These are phyloP conservation scores for Linderniella brevidens DNA, from an alignment of 257 asterid species.

Conservation along the genomic window DNA sequence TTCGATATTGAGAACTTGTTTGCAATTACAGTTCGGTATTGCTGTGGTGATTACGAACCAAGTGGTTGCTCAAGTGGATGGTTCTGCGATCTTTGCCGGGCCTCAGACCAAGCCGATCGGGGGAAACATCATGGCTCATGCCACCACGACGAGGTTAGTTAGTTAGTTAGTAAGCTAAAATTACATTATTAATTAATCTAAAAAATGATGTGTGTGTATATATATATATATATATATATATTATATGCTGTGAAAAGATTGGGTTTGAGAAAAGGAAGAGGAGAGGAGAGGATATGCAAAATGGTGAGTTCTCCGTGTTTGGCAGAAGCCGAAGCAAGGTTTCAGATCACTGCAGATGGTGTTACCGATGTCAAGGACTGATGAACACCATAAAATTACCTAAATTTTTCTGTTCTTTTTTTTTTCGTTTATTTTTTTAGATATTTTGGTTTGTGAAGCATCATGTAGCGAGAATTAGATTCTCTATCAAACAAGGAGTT, in stretches of 20 bases:
- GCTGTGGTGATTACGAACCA: slow-evolving; percentile 95
- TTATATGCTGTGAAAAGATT: slow-evolving; percentile 24
- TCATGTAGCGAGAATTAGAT: too few relatives aligned
- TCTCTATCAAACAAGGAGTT: too few relatives aligned
- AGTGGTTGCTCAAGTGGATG: slow-evolving; percentile 99
- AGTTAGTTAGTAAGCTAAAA: neutral
- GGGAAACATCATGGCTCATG: slow-evolving; percentile 97
- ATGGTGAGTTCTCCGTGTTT: slow-evolving; percentile 88
- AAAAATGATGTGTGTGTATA: neutral
- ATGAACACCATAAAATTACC: neutral
- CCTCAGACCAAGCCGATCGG: slow-evolving; percentile 93
- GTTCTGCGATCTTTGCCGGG: slow-evolving; percentile 77
- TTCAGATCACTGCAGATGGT: slow-evolving; percentile 71
- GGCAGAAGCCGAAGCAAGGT: slow-evolving; percentile 94
- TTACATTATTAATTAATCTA: neutral
- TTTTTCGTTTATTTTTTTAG: too few relatives aligned
- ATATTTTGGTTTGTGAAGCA: too few relatives aligned
- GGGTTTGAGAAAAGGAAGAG: slow-evolving; percentile 85
- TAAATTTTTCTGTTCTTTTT: too few relatives aligned
- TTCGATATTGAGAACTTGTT: neutral
- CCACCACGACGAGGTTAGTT: slow-evolving; percentile 73
- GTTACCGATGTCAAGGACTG: slow-evolving; percentile 78
- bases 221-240: too few relatives aligned
- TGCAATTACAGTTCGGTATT: slow-evolving; percentile 53
- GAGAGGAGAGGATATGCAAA: slow-evolving; percentile 89